Evolutionary conservation across 345 rosid genomes (phyloP), one percentile per base, ranked within the genome.

Genomic region (Raphanus sativus): DNA sequence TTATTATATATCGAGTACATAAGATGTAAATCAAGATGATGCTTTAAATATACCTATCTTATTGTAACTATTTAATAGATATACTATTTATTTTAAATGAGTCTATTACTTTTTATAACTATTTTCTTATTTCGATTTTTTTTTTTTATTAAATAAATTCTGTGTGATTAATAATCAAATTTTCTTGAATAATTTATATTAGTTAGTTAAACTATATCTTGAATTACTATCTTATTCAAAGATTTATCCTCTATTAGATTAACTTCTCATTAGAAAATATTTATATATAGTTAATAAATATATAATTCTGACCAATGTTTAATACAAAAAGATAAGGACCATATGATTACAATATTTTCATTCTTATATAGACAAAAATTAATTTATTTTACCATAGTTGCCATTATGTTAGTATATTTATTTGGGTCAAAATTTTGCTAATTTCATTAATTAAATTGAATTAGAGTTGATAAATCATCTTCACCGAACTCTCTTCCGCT

Each of bases 401-500:
- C 25, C 25, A 54, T 7, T 54, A 7, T 52, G 15, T 16, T 50
- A n/a, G 8, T 50, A 21, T 21, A 50, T 15, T 50, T n/a, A 4
- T 4, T 13, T 62, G 5, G 10, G 12, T 2, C 25, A 52, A 11
- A 34, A 12, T 21, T 21, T 12, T 25, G n/a, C 30, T 24, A 58
- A 24, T 2, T 21, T 21, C 21, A 21, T 21, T 7, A 58, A 42
- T 16, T 56, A 48, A 30, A 67, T 32, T 29, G 73, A 75, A 67
- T 21, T 42, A 67, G 61, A 59, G 62, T 48, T 33, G 79, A 76
- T 69, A 52, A 40, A 4, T 13, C 75, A 54, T 15, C 70, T 52
- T 63, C 75, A 76, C 70, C 70, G 62, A 76, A 70, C 70, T 5
- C 15, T 4, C 3, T 76, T 50, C 32, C 24, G 63, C 48, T 54